These are phyloP conservation scores for Penicillium janthinellum DNA, from an alignment of 2,329 filamentous ascomycete genomes.

Conservation along the genomic window DNA sequence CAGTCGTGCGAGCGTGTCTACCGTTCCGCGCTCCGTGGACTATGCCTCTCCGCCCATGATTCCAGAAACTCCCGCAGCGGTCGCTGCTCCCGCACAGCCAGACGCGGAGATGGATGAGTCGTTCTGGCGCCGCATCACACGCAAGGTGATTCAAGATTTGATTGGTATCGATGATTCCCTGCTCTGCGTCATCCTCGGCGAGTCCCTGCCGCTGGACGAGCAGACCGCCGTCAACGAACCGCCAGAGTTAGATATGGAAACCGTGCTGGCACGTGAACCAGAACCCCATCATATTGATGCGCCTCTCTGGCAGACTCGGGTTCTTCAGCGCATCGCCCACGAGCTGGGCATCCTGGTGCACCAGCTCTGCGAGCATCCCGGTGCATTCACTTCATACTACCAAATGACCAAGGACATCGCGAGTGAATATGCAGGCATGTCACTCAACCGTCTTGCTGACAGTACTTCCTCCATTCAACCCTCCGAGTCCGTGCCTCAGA, in stretches of 20 bases:
- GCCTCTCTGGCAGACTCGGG: slow-evolving; percentile 59
- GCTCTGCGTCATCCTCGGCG: slow-evolving; percentile 84
- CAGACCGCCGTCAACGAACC: slow-evolving; percentile 7
- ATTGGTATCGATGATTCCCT: slow-evolving; percentile 88
- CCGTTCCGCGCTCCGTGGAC: slow-evolving; percentile 22
- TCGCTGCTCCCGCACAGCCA: slow-evolving; percentile 43
- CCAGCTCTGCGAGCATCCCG: slow-evolving; percentile 81
- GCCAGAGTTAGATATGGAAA: slow-evolving; percentile 43
- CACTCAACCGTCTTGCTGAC: slow-evolving; percentile 47
- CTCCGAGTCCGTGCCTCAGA: slow-evolving; percentile 11
- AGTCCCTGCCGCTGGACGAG: slow-evolving; percentile 60
- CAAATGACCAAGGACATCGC: slow-evolving; percentile 62
- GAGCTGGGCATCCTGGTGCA: slow-evolving; percentile 84
- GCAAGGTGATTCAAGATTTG: slow-evolving; percentile 82
- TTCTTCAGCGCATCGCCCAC: slow-evolving; percentile 80
- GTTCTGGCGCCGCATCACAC: slow-evolving; percentile 78
- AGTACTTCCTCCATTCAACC: slow-evolving; percentile 21
- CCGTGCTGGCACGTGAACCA: slow-evolving; percentile 34
- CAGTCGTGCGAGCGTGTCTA: slow-evolving; percentile 30
- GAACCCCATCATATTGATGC: slow-evolving; percentile 31
- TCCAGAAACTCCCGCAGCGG: slow-evolving; percentile 58
- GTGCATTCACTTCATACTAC: slow-evolving; percentile 82
- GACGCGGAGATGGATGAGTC: slow-evolving; percentile 61
- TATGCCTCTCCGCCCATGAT: slow-evolving; percentile 22
- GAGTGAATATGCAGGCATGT: slow-evolving; percentile 77